Evolutionary conservation across 2,329 filamentous ascomycete species (phyloP).

Genomic region (Aspergillus pseudonomiae): DNA sequence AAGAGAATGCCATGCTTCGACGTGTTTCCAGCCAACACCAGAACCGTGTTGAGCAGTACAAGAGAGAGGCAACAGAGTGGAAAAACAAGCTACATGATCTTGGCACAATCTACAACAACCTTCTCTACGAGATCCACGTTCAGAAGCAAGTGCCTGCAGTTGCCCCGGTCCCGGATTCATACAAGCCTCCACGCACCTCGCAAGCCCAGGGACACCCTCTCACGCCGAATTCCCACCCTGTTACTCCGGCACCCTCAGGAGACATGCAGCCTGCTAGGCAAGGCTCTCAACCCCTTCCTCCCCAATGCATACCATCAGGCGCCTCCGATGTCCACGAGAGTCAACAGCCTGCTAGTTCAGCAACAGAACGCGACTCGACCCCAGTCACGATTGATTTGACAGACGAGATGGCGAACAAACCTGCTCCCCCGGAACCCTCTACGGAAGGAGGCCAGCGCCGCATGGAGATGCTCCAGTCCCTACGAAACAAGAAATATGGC

Average conservation of each 20-base stretch:
- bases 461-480: slow-evolving; percentile 24
- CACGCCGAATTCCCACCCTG: background rate
- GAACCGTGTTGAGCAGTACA: slow-evolving; percentile 28
- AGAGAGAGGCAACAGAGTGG: slow-evolving; percentile 32
- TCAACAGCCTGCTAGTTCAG: background rate
- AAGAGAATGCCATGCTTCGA: slow-evolving; percentile 28
- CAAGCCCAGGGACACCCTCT: background rate
- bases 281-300: background rate
- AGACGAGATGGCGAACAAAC: slow-evolving; percentile 14
- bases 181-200: slow-evolving; percentile 18
- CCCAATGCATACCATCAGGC: background rate
- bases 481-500: slow-evolving; percentile 35
- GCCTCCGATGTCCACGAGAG: background rate
- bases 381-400: slow-evolving; percentile 27
- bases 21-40: slow-evolving; percentile 29
- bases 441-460: slow-evolving; percentile 14
- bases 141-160: slow-evolving; percentile 21
- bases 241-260: background rate
- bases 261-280: background rate
- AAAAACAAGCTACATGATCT: slow-evolving; percentile 25
- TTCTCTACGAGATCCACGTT: slow-evolving; percentile 27
- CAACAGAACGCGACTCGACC: background rate
- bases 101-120: slow-evolving; percentile 28
- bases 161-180: slow-evolving; percentile 22
- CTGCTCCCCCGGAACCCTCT: background rate